A percentile compares a stretch with the other conserved stretches of the same genome.
These are phyloP conservation scores for Cucumis hystrix DNA, from an alignment of 306 rosid species.

Conservation along the genomic window DNA sequence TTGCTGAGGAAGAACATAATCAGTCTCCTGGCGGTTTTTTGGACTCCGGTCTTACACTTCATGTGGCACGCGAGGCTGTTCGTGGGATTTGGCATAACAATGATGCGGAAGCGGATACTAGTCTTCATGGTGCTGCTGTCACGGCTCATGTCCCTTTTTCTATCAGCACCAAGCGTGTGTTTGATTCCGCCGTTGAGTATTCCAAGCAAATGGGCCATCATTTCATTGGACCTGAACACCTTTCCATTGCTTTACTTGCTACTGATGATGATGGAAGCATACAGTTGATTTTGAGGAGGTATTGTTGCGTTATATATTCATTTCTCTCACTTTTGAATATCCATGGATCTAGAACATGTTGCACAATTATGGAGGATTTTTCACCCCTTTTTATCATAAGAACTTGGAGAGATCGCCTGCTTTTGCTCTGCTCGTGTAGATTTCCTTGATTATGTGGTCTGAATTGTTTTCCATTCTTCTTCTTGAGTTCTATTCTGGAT, in stretches of 20 bases:
- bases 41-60: conserved; percentile 41
- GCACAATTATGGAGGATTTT: background rate
- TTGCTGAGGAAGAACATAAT: conserved; percentile 43
- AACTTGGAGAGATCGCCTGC: background rate
- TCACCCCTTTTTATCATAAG: background rate
- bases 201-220: conserved; percentile 50
- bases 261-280: conserved; percentile 63
- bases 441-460: background rate
- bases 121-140: background rate
- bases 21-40: conserved; percentile 38
- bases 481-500: background rate
- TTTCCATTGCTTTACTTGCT: conserved; percentile 46
- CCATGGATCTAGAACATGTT: background rate
- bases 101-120: background rate
- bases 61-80: conserved; percentile 52
- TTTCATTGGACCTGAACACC: conserved; percentile 72
- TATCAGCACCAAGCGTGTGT: conserved; percentile 49
- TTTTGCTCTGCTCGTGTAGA: background rate
- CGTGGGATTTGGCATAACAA: conserved; percentile 27
- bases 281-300: conserved; percentile 54
- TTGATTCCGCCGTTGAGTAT: conserved; percentile 69
- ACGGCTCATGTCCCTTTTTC: conserved; percentile 39
- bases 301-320: background rate
- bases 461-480: background rate
- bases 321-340: background rate